Base-by-base conservation (phyloP, 169 alveolate genomes). In the Theileria parva region DNA sequence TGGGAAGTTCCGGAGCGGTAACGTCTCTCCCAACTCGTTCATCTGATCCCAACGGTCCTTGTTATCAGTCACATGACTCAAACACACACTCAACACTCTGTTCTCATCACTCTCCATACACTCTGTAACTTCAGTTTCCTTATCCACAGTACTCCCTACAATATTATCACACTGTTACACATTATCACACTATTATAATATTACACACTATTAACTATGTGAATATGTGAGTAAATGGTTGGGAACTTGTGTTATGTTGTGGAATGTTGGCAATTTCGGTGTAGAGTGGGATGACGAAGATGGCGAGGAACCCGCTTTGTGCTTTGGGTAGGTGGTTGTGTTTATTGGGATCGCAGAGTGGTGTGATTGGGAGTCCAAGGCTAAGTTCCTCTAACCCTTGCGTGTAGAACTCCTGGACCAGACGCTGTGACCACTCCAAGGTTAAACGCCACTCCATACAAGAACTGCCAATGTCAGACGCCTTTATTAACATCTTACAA, bases 361-460 rank as follows among this genome's bases (percentile, higher is more conserved):
- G 95, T 5, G 98, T 94, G 48, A 96, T 89, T n/a, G 98, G 98
- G 32, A 97, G 89, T 37, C 96, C 95, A 73, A 89, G 71, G 25
- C 89, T 87, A 70, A 87, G 92, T 77, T 97, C 99, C 78, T 92
- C 97, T 64, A 94, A 97, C 7, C 99, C 99, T 70, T 93, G 96
- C 11, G 89, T 72, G 80, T 94, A 95, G 83, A 94, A 95, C 86
- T 95, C 99, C 72, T 92, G 90, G 23, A 93, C 77, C 61, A 95
- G 92, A 3, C 95, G 85, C 39, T 74, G 80, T 59, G 95, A 92
- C 98, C 98, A 95, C 66, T 88, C 90, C 48, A 86, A 79, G 65
- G 94, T 96, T 67, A 79, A 89, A 23, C 79, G 86, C 97, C 96
- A 94, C 57, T 72, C 71, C 75, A 95, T 88, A 8, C 97, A 93